phyloP scores from a whole-genome alignment of 2,329 filamentous ascomycete genomes.

The Alternaria arbusti region DNA sequence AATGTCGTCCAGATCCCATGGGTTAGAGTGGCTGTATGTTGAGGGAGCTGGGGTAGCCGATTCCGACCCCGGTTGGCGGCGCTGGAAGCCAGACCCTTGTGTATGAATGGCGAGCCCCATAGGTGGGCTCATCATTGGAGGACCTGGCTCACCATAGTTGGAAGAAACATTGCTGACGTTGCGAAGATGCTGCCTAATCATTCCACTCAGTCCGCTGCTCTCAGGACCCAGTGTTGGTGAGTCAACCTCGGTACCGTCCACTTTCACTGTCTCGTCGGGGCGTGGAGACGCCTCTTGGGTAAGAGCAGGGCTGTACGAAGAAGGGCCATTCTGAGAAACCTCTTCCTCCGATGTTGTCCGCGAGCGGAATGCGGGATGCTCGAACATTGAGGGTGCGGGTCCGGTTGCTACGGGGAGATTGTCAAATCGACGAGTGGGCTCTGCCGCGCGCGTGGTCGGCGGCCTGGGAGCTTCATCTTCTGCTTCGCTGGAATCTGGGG shows the following conservation, averaged over 20 bases:
- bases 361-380: slow-evolving; percentile 47
- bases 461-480: slow-evolving; percentile 32
- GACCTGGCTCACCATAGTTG: slow-evolving; percentile 60
- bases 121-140: slow-evolving; percentile 54
- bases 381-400: slow-evolving; percentile 43
- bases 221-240: slow-evolving; percentile 80
- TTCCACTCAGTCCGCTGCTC: slow-evolving; percentile 71
- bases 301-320: slow-evolving; percentile 11
- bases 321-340: slow-evolving; percentile 12
- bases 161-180: slow-evolving; percentile 83
- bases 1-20: slow-evolving; percentile 62
- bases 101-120: slow-evolving; percentile 45
- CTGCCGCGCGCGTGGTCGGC: slow-evolving; percentile 18
- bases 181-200: slow-evolving; percentile 85
- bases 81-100: slow-evolving; percentile 38
- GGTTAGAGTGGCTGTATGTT: slow-evolving; percentile 59
- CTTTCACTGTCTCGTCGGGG: neutral
- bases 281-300: slow-evolving; percentile 12
- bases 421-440: slow-evolving; percentile 38
- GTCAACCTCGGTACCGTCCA: slow-evolving; percentile 57
- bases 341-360: slow-evolving; percentile 33
- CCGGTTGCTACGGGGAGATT: slow-evolving; percentile 43
- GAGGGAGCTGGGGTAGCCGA: slow-evolving; percentile 55
- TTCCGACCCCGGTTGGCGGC: slow-evolving; percentile 37
- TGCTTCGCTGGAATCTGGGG: slow-evolving; percentile 41